phyloP scores from a whole-genome alignment of 108 stramenopile genomes.

The Craspedostauros australis region DNA sequence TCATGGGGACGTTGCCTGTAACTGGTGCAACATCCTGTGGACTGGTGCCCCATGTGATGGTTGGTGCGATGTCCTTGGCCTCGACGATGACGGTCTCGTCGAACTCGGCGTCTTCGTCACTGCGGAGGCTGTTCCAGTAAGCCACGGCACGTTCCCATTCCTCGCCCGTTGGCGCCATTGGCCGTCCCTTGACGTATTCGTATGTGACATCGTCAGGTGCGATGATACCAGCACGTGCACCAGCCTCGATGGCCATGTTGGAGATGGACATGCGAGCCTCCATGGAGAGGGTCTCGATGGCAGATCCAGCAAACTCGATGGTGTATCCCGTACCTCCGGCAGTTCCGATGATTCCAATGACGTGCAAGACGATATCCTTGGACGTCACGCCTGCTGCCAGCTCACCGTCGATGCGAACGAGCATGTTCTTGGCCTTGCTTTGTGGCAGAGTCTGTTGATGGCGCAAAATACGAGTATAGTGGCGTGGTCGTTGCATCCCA shows the following conservation, averaged over 20 bases:
- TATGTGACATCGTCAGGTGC: constrained; percentile 89
- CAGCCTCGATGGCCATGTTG: constrained; percentile 96
- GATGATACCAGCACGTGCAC: constrained; percentile 90
- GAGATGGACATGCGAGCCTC: constrained; percentile 91
- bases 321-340: constrained; percentile 95
- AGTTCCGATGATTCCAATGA: constrained; percentile 89
- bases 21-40: constrained; percentile 90
- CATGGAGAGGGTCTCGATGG: constrained; percentile 75
- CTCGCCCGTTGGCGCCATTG: constrained; percentile 86
- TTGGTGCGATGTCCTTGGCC: constrained; percentile 89
- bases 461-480: too few species aligned
- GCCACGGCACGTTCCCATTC: constrained; percentile 85
- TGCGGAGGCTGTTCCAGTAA: constrained; percentile 70
- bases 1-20: constrained; percentile 70
- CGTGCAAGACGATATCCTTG: constrained; percentile 91
- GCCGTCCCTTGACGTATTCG: constrained; percentile 87
- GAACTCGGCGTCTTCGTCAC: constrained; percentile 83
- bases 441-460: constrained; percentile 80
- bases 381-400: constrained; percentile 81
- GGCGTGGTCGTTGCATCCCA: too few species aligned
- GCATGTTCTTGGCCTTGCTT: constrained; percentile 89
- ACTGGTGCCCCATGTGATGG: constrained; percentile 92
- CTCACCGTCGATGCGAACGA: constrained; percentile 78
- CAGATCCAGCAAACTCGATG: constrained; percentile 91
- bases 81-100: constrained; percentile 82